phyloP scores from a whole-genome alignment of 2,329 filamentous ascomycete genomes.

The Pyrenophora tritici-repentis region DNA sequence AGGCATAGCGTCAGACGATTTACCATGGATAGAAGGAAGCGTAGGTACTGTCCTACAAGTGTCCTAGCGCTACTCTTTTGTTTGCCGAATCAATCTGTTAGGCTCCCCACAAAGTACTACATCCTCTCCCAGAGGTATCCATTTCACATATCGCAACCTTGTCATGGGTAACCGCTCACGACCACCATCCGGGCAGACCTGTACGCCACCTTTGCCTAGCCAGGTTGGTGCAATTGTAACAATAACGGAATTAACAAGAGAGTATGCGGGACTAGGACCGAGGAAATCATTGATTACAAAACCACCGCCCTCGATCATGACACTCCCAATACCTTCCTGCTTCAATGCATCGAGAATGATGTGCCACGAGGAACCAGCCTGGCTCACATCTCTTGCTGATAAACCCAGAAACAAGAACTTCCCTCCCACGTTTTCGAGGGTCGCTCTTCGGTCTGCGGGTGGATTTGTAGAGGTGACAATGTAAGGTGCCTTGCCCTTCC shows the following conservation, averaged over 20 bases:
- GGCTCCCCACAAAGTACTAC: slow-evolving; percentile 78
- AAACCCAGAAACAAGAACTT: slow-evolving; percentile 15
- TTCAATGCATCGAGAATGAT: slow-evolving; percentile 6
- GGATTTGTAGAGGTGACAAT: slow-evolving; percentile 56
- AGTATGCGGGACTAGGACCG: slow-evolving; percentile 6
- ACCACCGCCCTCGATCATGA: slow-evolving; percentile 93
- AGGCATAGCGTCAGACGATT: slow-evolving; percentile 23
- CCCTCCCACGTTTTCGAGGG: slow-evolving; percentile 38
- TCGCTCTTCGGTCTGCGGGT: slow-evolving; percentile 31
- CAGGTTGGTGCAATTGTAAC: slow-evolving; percentile 89
- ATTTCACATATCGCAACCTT: slow-evolving; percentile 68
- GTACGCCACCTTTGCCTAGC: slow-evolving; percentile 81
- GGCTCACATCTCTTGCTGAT: neutral
- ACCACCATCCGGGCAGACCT: slow-evolving; percentile 71
- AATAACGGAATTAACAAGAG: slow-evolving; percentile 75
- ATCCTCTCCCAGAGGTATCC: slow-evolving; percentile 81
- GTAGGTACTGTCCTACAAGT: neutral
- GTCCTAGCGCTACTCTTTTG: neutral
- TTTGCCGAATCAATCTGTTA: neutral
- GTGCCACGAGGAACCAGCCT: slow-evolving; percentile 2
- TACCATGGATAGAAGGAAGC: slow-evolving; percentile 33
- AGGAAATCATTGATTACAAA: slow-evolving; percentile 81
- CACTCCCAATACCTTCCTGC: slow-evolving; percentile 65
- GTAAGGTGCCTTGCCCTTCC: slow-evolving; percentile 74
- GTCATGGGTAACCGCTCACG: slow-evolving; percentile 61